A percentile compares a stretch with the other conserved stretches of the same genome.
Conservation (phyloP, 2,329 filamentous ascomycete genomes). For the Fusarium abutilonis region DNA sequence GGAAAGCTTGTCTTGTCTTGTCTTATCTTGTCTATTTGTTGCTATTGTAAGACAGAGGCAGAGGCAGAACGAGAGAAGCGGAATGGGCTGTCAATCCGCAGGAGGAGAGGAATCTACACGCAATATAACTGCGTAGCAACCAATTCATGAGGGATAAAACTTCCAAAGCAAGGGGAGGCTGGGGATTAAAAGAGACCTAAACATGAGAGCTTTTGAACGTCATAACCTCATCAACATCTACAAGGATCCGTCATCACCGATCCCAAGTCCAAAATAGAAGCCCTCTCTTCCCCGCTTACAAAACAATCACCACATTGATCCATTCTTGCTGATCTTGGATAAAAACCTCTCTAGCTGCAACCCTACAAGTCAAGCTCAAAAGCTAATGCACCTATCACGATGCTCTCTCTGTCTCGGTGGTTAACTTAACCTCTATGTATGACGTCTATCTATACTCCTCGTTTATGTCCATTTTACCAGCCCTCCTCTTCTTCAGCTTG, state of each 20-base stretch:
- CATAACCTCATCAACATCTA: conserved; percentile 31
- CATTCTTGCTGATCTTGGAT: conserved; percentile 6
- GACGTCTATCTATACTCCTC: conserved; percentile 1
- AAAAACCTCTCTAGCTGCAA: conserved; percentile 1
- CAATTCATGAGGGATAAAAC: conserved; percentile 1
- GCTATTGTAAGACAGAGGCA: not conserved
- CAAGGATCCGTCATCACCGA: conserved; percentile 24
- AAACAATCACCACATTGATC: not conserved
- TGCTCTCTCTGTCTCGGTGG: not conserved
- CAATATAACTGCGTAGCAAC: conserved; percentile 10
- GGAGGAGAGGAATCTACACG: not conserved
- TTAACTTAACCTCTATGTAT: conserved; percentile 8
- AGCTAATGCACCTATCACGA: conserved; percentile 3
- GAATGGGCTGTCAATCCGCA: not conserved
- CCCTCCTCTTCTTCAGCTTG: not conserved
- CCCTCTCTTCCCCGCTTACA: conserved; percentile 19
- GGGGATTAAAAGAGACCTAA: not conserved
- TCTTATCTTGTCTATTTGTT: not conserved
- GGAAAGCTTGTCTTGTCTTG: not conserved
- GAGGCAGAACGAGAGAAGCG: not conserved
- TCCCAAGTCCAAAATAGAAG: not conserved
- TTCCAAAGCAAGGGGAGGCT: conserved; percentile 4
- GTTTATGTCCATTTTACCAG: not conserved
- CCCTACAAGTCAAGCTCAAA: not conserved
- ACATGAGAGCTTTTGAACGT: conserved; percentile 26